Percentiles rank a stretch among this genome's conserved stretches.
Evolutionary conservation across 225 moss, liverwort and hornwort species (phyloP).

Genomic region (Neckera pumila): DNA sequence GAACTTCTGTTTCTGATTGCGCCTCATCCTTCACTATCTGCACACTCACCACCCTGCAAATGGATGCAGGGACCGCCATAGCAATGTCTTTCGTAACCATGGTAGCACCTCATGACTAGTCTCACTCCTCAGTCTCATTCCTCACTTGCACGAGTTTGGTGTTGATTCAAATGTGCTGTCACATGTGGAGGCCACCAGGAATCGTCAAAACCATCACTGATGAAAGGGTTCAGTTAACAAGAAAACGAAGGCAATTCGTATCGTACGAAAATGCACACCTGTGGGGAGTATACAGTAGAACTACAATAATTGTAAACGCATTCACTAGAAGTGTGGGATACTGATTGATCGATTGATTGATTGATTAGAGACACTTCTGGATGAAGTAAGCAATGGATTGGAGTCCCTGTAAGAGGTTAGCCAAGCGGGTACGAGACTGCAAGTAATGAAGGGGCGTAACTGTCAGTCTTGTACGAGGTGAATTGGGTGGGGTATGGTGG

Average conservation of each 20-base stretch:
- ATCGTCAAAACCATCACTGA: background rate
- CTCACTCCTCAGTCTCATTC: background rate
- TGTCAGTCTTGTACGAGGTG: background rate
- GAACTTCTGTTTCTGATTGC: background rate
- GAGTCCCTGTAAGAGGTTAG: background rate
- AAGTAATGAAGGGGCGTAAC: background rate
- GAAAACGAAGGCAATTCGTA: background rate
- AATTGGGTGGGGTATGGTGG: background rate
- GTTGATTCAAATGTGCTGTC: background rate
- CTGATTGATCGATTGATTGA: background rate
- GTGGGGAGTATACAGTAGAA: background rate
- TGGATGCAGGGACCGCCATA: background rate
- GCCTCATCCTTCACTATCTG: slow-evolving; percentile 3
- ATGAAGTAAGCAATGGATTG: background rate
- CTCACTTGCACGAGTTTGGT: background rate
- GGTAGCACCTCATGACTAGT: background rate
- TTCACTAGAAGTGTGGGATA: background rate
- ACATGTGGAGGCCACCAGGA: background rate
- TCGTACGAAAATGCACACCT: background rate
- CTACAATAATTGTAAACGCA: background rate
- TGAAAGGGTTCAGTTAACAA: background rate
- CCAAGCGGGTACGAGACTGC: background rate
- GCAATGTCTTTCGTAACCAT: background rate
- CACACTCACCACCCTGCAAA: background rate
- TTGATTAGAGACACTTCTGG: background rate